These are phyloP conservation scores for Ogataea corticis DNA, from an alignment of 805 yeast genomes.

Conservation along the genomic window DNA sequence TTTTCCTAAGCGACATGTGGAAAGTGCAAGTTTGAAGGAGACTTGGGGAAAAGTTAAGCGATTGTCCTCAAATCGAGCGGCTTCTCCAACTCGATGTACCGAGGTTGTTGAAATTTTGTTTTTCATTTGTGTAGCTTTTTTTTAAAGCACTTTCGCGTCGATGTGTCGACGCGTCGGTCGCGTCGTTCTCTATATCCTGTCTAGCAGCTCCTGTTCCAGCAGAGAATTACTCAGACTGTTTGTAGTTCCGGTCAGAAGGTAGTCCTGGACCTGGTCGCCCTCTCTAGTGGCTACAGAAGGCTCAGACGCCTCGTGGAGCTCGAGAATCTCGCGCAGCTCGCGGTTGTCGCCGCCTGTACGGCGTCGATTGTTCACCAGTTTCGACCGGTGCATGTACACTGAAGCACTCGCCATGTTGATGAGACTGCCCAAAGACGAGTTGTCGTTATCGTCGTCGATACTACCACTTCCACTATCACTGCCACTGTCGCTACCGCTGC, in stretches of 20 bases:
- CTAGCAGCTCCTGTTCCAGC: slow-evolving; percentile 30
- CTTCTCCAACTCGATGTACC: no score
- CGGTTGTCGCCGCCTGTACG: not conserved
- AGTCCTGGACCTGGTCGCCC: slow-evolving; percentile 7
- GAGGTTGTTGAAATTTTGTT: no score
- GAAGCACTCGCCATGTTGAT: slow-evolving; percentile 29
- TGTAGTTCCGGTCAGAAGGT: slow-evolving; percentile 22
- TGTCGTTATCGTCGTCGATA: slow-evolving; percentile 1
- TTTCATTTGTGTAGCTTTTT: no score
- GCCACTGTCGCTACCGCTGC: not conserved
- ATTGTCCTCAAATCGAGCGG: no score
- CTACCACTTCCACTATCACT: not conserved
- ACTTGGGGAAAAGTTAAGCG: not conserved
- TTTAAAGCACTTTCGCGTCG: not conserved
- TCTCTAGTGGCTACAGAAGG: not conserved
- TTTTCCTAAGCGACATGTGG: slow-evolving; percentile 34
- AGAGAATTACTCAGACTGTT: slow-evolving; percentile 29
- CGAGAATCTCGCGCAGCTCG: not conserved
- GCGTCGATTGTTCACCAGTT: slow-evolving; percentile 5
- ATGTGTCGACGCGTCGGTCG: not conserved
- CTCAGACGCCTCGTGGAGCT: not conserved
- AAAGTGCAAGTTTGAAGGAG: not conserved
- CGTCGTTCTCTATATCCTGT: slow-evolving; percentile 10
- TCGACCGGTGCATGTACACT: slow-evolving; percentile 26
- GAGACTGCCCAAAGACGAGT: slow-evolving; percentile 19